Evolutionary conservation across 2,329 filamentous ascomycete genomes (phyloP).

Genomic region (Colletotrichum gigasporum): DNA sequence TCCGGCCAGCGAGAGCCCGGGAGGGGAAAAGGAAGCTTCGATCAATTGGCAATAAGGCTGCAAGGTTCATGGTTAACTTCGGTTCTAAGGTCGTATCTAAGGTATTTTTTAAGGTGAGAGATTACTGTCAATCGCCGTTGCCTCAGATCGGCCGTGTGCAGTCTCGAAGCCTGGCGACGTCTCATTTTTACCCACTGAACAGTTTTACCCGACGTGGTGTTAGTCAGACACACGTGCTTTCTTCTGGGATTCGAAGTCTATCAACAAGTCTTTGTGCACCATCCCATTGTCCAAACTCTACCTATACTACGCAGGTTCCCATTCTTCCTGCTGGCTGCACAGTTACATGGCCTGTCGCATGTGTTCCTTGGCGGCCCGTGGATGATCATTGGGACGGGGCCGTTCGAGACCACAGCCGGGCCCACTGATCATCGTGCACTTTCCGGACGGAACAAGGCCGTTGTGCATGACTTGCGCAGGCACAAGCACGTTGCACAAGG

Average conservation of each 20-base stretch:
- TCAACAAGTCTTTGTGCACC: too few relatives aligned
- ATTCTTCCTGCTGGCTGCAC: not conserved
- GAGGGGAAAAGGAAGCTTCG: not conserved
- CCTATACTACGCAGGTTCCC: not conserved
- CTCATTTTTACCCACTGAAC: not conserved
- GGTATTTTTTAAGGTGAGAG: slow-evolving; percentile 22
- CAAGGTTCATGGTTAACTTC: not conserved
- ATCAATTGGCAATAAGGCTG: not conserved
- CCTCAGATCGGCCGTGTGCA: slow-evolving; percentile 7
- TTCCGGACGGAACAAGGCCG: slow-evolving; percentile 3
- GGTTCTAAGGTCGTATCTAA: slow-evolving; percentile 28
- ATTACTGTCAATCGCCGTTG: slow-evolving; percentile 24
- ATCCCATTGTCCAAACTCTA: not conserved
- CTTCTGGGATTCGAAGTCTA: not conserved
- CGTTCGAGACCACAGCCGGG: slow-evolving; percentile 18
- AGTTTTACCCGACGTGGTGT: not conserved
- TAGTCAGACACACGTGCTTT: slow-evolving; percentile 2
- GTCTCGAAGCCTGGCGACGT: not conserved
- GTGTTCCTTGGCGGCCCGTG: slow-evolving; percentile 20
- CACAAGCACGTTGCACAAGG: not conserved
- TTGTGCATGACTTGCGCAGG: not conserved
- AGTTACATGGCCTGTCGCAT: slow-evolving; percentile 11
- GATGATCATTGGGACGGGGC: slow-evolving; percentile 23
- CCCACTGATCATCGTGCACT: slow-evolving; percentile 22
- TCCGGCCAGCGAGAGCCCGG: too few relatives aligned